Evolutionary conservation across 2,329 filamentous ascomycete species (phyloP).

Genomic region (Trichoderma brevicompactum): DNA sequence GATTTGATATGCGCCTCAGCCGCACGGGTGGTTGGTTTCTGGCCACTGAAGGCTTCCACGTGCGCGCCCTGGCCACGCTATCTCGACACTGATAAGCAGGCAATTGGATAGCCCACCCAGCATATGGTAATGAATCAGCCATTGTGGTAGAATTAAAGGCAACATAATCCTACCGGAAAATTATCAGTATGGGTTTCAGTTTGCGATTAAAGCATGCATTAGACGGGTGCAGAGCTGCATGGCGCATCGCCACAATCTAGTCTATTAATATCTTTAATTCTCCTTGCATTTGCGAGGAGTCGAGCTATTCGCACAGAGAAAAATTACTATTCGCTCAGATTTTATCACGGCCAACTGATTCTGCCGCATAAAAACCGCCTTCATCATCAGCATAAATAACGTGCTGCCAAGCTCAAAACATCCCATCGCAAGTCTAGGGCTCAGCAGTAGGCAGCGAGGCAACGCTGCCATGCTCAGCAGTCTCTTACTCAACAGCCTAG

Average conservation of each 20-base stretch:
- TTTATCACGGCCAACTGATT: too few species aligned
- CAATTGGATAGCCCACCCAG: background rate
- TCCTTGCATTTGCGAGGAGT: background rate
- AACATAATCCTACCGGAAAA: background rate
- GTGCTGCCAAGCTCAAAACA: background rate
- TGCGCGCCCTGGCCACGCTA: background rate
- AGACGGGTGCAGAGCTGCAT: slow-evolving; percentile 9
- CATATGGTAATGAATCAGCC: background rate
- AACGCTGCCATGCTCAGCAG: too few species aligned
- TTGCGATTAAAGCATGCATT: slow-evolving; percentile 1
- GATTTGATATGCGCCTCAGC: slow-evolving; percentile 13
- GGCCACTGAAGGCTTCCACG: slow-evolving; percentile 20
- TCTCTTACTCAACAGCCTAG: too few species aligned
- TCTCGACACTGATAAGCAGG: background rate
- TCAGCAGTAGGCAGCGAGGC: too few species aligned
- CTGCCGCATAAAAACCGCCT: too few species aligned
- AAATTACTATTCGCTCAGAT: too few species aligned
- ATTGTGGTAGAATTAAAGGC: slow-evolving; percentile 10
- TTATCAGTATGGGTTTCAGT: slow-evolving; percentile 12
- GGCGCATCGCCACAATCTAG: background rate
- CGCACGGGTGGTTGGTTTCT: slow-evolving; percentile 8
- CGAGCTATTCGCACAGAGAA: too few species aligned
- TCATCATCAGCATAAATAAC: background rate
- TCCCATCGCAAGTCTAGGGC: too few species aligned
- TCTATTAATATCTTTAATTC: slow-evolving; percentile 12